Percentiles rank a stretch among this genome's conserved stretches.
These are phyloP conservation scores for Botryotinia narcissicola DNA, from an alignment of 2,329 filamentous ascomycete species.

Conservation along the genomic window DNA sequence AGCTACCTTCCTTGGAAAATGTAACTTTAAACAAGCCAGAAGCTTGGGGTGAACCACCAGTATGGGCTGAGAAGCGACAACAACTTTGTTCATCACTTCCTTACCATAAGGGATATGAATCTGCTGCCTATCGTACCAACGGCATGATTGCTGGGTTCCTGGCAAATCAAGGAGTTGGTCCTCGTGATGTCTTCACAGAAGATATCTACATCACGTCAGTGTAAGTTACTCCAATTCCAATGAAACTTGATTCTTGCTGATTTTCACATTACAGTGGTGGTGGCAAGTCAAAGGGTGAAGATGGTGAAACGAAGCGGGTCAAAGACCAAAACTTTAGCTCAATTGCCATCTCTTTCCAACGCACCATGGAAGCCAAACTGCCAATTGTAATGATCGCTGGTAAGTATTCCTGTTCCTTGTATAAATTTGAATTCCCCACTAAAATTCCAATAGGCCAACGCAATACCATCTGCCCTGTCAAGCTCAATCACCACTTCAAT, in stretches of 20 bases:
- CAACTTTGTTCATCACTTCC: constrained; percentile 62
- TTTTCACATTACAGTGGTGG: constrained; percentile 48
- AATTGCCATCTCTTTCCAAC: constrained; percentile 31
- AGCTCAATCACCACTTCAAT: constrained; percentile 57
- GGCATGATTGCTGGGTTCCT: constrained; percentile 56
- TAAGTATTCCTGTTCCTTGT: constrained; percentile 36
- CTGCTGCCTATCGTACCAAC: constrained; percentile 53
- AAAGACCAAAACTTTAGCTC: constrained; percentile 46
- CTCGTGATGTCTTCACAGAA: constrained; percentile 56
- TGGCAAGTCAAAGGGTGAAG: constrained; percentile 47
- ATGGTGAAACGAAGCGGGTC: constrained; percentile 42
- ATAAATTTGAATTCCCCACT: neutral
- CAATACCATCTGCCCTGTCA: constrained; percentile 48
- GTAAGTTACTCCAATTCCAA: constrained; percentile 42
- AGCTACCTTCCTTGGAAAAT: constrained; percentile 5
- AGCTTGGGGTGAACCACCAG: constrained; percentile 42
- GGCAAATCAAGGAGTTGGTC: constrained; percentile 53
- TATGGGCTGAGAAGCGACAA: constrained; percentile 58
- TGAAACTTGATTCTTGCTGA: constrained; percentile 17
- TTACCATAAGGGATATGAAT: constrained; percentile 61
- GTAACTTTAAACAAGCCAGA: constrained; percentile 27
- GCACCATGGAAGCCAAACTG: constrained; percentile 46
- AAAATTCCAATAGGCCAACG: constrained; percentile 46
- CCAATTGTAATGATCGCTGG: constrained; percentile 57
- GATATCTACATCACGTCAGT: constrained; percentile 63